phyloP scores from a whole-genome alignment of 148 eudicot species.

The Mesembryanthemum crystallinum region DNA sequence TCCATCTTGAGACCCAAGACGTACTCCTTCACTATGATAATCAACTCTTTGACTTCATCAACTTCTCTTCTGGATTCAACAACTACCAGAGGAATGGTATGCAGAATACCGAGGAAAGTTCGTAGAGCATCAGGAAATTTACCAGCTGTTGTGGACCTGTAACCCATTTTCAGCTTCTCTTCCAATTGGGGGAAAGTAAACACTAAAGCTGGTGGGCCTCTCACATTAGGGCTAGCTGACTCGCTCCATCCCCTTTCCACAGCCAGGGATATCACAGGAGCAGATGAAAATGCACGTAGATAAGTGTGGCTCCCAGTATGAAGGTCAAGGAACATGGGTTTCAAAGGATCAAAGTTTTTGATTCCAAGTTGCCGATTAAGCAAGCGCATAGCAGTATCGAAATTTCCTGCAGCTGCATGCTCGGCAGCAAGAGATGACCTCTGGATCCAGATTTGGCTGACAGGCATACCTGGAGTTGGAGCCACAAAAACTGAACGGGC shows the following conservation, averaged over 20 bases:
- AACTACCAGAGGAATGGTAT: conserved; percentile 81
- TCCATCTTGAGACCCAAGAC: conserved; percentile 86
- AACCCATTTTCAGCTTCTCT: conserved; percentile 74
- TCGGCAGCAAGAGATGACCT: conserved; percentile 89
- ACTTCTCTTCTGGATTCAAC: conserved; percentile 88
- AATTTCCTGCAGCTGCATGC: conserved; percentile 94
- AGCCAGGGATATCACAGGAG: conserved; percentile 68
- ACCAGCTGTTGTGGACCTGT: conserved; percentile 73
- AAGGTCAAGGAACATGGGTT: conserved; percentile 72
- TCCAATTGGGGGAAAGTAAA: conserved; percentile 76
- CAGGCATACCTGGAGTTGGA: conserved; percentile 85
- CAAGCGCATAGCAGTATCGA: conserved; percentile 89
- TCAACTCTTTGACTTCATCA: conserved; percentile 88
- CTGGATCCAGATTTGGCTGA: conserved; percentile 89
- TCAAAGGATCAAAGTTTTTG: conserved; percentile 66
- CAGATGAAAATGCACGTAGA: conserved; percentile 58
- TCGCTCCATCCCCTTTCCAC: conserved; percentile 88
- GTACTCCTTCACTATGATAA: conserved; percentile 75
- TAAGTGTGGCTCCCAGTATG: conserved; percentile 74
- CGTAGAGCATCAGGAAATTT: conserved; percentile 77
- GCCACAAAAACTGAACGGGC: conserved; percentile 53
- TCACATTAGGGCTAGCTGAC: conserved; percentile 68
- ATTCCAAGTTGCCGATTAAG: conserved; percentile 82
- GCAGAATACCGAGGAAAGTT: conserved; percentile 57
- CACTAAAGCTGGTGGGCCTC: conserved; percentile 75